A percentile compares a stretch with the other conserved stretches of the same genome.
These are phyloP conservation scores for Aristolochia contorta DNA, from an alignment of 164 flowering plant species.

Conservation along the genomic window DNA sequence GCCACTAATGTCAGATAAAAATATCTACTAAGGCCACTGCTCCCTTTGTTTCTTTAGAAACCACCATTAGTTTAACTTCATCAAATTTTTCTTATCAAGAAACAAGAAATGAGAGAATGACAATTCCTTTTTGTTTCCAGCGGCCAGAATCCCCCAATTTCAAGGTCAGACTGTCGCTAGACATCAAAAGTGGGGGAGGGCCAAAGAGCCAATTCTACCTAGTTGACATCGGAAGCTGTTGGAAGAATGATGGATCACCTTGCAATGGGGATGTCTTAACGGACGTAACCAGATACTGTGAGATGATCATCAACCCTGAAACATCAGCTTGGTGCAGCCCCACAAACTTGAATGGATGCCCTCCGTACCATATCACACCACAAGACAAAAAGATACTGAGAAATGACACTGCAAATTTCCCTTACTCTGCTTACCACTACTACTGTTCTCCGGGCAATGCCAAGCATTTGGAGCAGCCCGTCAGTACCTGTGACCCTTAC, in stretches of 20 bases:
- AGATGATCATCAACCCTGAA: slow-evolving; percentile 79
- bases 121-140: slow-evolving; percentile 18
- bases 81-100: not conserved
- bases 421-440: slow-evolving; percentile 66
- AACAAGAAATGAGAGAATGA: not conserved
- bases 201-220: slow-evolving; percentile 75
- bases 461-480: slow-evolving; percentile 36
- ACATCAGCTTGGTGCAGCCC: slow-evolving; percentile 59
- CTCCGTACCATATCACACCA: slow-evolving; percentile 59
- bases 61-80: too few relatives aligned
- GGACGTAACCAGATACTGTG: slow-evolving; percentile 74
- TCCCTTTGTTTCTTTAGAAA: too few relatives aligned
- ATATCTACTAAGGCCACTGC: too few relatives aligned
- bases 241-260: slow-evolving; percentile 69
- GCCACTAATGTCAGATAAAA: too few relatives aligned
- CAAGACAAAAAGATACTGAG: slow-evolving; percentile 35
- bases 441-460: slow-evolving; percentile 77
- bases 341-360: slow-evolving; percentile 32
- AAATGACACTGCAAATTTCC: slow-evolving; percentile 53
- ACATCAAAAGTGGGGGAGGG: slow-evolving; percentile 71
- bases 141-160: slow-evolving; percentile 71
- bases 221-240: slow-evolving; percentile 72
- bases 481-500: slow-evolving; percentile 66
- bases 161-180: slow-evolving; percentile 51
- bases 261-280: slow-evolving; percentile 67